Evolutionary conservation across 352 stramenopile genomes (phyloP), one percentile per base, ranked within the genome.

Genomic region (Globisporangium sylvaticum): DNA sequence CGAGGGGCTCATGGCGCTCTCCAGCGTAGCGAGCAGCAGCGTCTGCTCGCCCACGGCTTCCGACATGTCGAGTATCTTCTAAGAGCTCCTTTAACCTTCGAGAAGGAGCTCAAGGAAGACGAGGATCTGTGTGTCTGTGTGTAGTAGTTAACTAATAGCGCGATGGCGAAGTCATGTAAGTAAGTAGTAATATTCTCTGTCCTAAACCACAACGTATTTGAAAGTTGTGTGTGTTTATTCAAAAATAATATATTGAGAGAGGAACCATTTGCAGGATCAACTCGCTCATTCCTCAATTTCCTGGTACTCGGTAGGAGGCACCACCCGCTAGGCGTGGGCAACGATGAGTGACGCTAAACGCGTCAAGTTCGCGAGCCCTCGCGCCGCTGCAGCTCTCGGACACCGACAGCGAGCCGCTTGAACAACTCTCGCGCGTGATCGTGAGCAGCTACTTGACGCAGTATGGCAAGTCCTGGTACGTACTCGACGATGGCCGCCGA

Each of bases 361-460:
- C 15, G 18, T 25, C 10, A 64, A 50, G 39, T 64, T 58, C 55
- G 58, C 29, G 54, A 59, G 12, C 10, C 66, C 66, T 71, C 46
- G 32, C 48, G 4, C 52, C 66, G 52, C 61, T 71, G 9, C 3
- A 59, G 18, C 66, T 71, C 6, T 44, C 52, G 24, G 8, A 37
- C 1, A 3, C 46, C 12, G 66, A 71, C 9, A 25, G 44, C 42
- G 29, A 32, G 29, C 29, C 12, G 18, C 27, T 71, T 14, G 50
- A 62, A 10, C 18, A 57, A 14, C 58, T 70, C 59, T 37, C 58
- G 25, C 29, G 29, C 39, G n/a, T 46, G 20, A 39, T 65, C 8
- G 0, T 56, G 25, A 9, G 31, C 29, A 56, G 55, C 20, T 55
- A 42, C 27, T 18, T 64, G 12, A 15, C 24, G 39, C 56, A 64